phyloP scores from a whole-genome alignment of 2,329 filamentous ascomycete species.

The Ascosphaera pollenicola region DNA sequence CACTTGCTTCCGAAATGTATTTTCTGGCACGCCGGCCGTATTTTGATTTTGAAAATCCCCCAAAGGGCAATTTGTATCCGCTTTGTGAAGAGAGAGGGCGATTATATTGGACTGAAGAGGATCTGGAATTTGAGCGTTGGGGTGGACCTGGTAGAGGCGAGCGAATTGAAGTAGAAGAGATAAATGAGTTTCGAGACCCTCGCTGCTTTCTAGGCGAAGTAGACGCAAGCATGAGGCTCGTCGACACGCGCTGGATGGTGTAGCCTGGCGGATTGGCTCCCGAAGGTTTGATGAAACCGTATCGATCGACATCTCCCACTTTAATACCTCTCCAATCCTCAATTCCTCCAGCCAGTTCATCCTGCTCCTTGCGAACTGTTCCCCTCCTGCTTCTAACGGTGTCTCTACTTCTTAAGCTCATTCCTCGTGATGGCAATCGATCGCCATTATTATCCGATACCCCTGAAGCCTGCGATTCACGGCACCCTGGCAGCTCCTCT shows the following conservation, averaged over 20 bases:
- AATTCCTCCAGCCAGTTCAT: slow-evolving; percentile 38
- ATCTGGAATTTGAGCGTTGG: not conserved
- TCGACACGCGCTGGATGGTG: slow-evolving; percentile 35
- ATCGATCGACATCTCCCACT: slow-evolving; percentile 37
- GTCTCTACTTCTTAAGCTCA: not conserved
- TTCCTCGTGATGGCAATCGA: not conserved
- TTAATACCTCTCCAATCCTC: slow-evolving; percentile 43
- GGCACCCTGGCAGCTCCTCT: not conserved
- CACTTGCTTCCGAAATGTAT: slow-evolving; percentile 35
- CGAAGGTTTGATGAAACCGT: slow-evolving; percentile 36
- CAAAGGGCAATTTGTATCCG: slow-evolving; percentile 4
- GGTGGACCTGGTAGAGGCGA: not conserved
- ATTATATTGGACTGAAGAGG: slow-evolving; percentile 19
- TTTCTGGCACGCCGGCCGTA: slow-evolving; percentile 9
- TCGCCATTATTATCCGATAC: not conserved
- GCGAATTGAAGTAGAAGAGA: not conserved
- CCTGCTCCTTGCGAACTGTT: slow-evolving; percentile 10
- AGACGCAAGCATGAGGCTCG: slow-evolving; percentile 33
- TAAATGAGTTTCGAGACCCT: slow-evolving; percentile 22
- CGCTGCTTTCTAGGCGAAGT: slow-evolving; percentile 32
- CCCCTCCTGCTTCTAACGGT: not conserved
- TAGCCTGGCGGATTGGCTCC: slow-evolving; percentile 14
- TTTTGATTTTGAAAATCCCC: not conserved
- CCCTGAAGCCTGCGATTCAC: no score
- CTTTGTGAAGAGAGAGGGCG: slow-evolving; percentile 26